A percentile compares a stretch with the other conserved stretches of the same genome.
These are phyloP conservation scores for Diutina ranongensis DNA, from an alignment of 1,139 yeast genomes.

Conservation along the genomic window DNA sequence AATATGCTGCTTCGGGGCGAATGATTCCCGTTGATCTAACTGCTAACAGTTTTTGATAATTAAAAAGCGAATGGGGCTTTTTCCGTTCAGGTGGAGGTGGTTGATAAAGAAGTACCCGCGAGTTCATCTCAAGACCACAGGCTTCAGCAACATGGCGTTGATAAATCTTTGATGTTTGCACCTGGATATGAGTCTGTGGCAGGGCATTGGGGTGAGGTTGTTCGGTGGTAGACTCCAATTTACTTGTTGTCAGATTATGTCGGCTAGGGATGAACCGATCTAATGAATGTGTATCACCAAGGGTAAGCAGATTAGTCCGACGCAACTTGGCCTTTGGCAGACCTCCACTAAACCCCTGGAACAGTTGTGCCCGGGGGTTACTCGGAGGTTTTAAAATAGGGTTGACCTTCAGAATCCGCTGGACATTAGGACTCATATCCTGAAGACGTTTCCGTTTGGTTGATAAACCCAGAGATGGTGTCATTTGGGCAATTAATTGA, in stretches of 20 bases:
- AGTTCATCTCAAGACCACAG: constrained; percentile 79
- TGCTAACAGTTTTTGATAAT: constrained; percentile 11
- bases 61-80: constrained; percentile 41
- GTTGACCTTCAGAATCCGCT: constrained; percentile 17
- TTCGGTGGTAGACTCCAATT: constrained; percentile 20
- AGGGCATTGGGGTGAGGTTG: constrained; percentile 36
- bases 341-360: background rate
- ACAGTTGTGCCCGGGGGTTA: constrained; percentile 8
- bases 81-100: constrained; percentile 75
- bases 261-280: constrained; percentile 38
- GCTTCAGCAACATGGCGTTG: constrained; percentile 89
- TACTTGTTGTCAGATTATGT: constrained; percentile 29
- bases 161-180: constrained; percentile 61
- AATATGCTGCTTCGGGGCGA: constrained; percentile 39
- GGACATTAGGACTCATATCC: constrained; percentile 32
- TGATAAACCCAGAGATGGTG: background rate
- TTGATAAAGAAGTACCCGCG: constrained; percentile 76
- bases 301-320: constrained; percentile 10
- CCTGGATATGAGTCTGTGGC: constrained; percentile 47
- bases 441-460: constrained; percentile 15
- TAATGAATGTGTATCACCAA: constrained; percentile 13
- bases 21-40: constrained; percentile 14
- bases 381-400: constrained; percentile 11
- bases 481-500: background rate
- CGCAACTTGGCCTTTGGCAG: constrained; percentile 10